phyloP scores from a whole-genome alignment of 2,329 filamentous ascomycete genomes.

The Trichocomaceae sp. region DNA sequence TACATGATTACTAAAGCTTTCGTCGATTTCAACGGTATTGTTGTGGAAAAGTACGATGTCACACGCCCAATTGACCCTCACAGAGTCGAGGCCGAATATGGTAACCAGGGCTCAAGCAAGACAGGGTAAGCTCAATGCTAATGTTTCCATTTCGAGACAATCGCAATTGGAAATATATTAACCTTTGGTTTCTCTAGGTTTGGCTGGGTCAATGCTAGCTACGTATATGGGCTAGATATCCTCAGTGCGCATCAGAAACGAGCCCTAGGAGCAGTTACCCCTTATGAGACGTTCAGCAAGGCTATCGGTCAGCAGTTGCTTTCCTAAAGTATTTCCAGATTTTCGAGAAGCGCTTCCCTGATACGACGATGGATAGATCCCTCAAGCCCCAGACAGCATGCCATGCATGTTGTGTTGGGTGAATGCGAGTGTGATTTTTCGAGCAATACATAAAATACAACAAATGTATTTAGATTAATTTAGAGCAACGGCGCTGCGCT shows the following conservation, averaged over 20 bases:
- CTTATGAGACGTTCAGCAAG: constrained; percentile 74
- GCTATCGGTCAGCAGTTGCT: constrained; percentile 44
- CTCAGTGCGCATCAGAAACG: constrained; percentile 83
- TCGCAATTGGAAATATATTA: constrained; percentile 45
- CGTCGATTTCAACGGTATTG: constrained; percentile 95
- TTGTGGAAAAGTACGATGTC: constrained; percentile 98
- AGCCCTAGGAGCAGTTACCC: constrained; percentile 78
- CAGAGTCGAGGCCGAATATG: constrained; percentile 92
- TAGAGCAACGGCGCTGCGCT: background rate
- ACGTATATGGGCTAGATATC: constrained; percentile 85
- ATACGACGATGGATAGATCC: background rate
- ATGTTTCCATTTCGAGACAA: constrained; percentile 93
- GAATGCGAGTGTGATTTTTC: background rate
- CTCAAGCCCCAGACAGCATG: background rate
- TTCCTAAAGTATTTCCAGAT: constrained; percentile 10
- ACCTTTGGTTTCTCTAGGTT: constrained; percentile 53
- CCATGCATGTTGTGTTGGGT: background rate
- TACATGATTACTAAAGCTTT: constrained; percentile 99
- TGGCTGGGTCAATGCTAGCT: constrained; percentile 98
- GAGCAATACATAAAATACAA: background rate
- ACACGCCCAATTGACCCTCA: constrained; percentile 85
- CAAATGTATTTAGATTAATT: background rate
- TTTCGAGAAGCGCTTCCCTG: background rate
- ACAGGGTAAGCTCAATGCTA: constrained; percentile 62
- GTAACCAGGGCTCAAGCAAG: constrained; percentile 66